These are phyloP conservation scores for Dipteronia dyeriana DNA, from an alignment of 345 rosid genomes.

Conservation along the genomic window DNA sequence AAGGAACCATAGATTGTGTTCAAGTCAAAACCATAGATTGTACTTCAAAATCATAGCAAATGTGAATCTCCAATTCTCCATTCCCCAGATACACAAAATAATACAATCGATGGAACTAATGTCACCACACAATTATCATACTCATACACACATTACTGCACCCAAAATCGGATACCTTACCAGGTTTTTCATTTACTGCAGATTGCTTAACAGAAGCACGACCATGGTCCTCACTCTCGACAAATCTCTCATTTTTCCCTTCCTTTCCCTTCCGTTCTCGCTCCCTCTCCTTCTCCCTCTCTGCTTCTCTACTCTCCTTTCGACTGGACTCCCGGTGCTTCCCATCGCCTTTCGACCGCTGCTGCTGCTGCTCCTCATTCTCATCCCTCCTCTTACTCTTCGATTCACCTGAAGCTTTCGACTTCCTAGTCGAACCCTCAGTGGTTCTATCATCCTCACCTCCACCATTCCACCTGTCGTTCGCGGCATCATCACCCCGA, in stretches of 20 bases:
- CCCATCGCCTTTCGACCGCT: conserved; percentile 53
- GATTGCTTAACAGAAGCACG: conserved; percentile 32
- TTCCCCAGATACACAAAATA: not conserved
- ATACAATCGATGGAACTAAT: not conserved
- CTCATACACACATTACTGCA: not conserved
- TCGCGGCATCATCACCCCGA: conserved; percentile 50
- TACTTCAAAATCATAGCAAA: not conserved
- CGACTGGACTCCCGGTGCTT: conserved; percentile 67
- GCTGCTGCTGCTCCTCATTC: conserved; percentile 33
- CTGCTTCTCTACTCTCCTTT: conserved; percentile 59
- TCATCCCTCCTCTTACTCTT: conserved; percentile 66
- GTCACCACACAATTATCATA: not conserved
- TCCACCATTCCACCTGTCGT: conserved; percentile 81
- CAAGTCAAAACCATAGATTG: not conserved
- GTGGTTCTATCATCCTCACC: conserved; percentile 48
- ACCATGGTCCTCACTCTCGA: conserved; percentile 48
- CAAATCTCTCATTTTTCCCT: conserved; percentile 52
- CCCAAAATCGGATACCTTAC: conserved; percentile 48
- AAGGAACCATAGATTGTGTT: not conserved
- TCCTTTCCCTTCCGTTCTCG: conserved; percentile 59
- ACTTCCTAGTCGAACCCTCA: conserved; percentile 49
- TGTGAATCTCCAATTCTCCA: not conserved
- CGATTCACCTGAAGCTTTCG: conserved; percentile 56
- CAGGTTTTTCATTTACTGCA: conserved; percentile 49
- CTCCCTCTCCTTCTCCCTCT: conserved; percentile 33